These are phyloP conservation scores for Nicotiana undulata DNA, from an alignment of 257 asterid species.

Conservation along the genomic window DNA sequence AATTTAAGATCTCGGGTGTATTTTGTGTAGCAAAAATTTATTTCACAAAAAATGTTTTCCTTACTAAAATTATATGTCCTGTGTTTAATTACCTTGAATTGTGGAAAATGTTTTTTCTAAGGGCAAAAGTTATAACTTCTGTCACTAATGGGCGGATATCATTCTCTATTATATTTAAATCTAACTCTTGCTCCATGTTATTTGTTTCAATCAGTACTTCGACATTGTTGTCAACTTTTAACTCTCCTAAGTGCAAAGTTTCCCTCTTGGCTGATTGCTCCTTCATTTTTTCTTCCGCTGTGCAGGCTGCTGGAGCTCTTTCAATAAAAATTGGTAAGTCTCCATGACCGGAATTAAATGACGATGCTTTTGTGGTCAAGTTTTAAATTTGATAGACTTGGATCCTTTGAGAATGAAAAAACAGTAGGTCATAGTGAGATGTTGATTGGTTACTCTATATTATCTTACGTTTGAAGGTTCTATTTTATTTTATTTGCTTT, in stretches of 20 bases:
- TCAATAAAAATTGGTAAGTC: slow-evolving; percentile 88
- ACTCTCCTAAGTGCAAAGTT: not conserved
- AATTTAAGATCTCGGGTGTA: not conserved
- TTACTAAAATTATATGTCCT: not conserved
- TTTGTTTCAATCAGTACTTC: not conserved
- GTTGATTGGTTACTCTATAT: not conserved
- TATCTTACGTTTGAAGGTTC: not conserved
- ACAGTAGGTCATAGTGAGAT: not conserved
- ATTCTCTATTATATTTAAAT: not conserved
- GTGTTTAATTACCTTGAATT: not conserved
- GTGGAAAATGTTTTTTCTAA: not conserved
- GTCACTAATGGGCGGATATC: not conserved
- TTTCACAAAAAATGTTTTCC: not conserved
- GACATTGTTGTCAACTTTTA: slow-evolving; percentile 2
- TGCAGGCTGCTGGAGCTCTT: slow-evolving; percentile 99
- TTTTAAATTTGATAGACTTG: not conserved
- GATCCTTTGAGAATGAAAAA: not conserved
- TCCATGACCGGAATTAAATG: not conserved
- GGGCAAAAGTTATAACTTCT: not conserved
- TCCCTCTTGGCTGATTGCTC: not conserved
- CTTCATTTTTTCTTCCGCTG: not conserved
- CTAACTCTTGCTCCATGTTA: not conserved
- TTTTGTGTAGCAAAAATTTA: not conserved
- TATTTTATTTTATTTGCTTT: not conserved
- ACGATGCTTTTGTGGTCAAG: not conserved